phyloP scores from a whole-genome alignment of 163 green algal species.

The Coccomyxa subellipsoidea region DNA sequence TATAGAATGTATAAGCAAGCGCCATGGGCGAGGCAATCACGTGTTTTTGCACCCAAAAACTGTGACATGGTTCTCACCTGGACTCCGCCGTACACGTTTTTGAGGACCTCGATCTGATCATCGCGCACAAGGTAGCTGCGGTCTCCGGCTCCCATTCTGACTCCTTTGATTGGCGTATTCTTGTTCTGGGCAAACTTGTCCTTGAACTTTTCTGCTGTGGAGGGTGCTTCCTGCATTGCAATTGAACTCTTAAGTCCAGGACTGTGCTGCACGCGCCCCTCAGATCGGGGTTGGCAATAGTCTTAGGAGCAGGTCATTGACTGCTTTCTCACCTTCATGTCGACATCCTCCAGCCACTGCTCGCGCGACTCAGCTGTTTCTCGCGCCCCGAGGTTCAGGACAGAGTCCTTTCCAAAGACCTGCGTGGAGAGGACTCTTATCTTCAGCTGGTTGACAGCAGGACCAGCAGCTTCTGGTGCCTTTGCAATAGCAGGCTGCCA shows the following conservation, averaged over 20 bases:
- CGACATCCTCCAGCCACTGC: constrained; percentile 30
- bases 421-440: no score
- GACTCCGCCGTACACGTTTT: constrained; percentile 80
- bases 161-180: constrained; percentile 39
- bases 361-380: constrained; percentile 34
- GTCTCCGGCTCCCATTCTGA: constrained; percentile 68
- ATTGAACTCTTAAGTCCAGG: not conserved
- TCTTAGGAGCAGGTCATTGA: not conserved
- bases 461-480: no score
- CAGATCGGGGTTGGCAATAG: not conserved
- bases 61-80: constrained; percentile 32
- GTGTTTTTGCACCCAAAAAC: not conserved
- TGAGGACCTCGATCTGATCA: constrained; percentile 78
- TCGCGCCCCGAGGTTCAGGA: constrained; percentile 21
- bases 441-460: no score
- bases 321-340: constrained; percentile 12
- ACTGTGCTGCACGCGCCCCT: not conserved
- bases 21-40: not conserved
- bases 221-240: not conserved
- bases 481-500: no score
- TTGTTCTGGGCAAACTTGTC: constrained; percentile 16
- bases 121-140: constrained; percentile 79
- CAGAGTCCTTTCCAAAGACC: constrained; percentile 33
- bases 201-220: constrained; percentile 10
- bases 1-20: not conserved